phyloP scores from a whole-genome alignment of 2,329 filamentous ascomycete species.

The Xylariaceae sp. region DNA sequence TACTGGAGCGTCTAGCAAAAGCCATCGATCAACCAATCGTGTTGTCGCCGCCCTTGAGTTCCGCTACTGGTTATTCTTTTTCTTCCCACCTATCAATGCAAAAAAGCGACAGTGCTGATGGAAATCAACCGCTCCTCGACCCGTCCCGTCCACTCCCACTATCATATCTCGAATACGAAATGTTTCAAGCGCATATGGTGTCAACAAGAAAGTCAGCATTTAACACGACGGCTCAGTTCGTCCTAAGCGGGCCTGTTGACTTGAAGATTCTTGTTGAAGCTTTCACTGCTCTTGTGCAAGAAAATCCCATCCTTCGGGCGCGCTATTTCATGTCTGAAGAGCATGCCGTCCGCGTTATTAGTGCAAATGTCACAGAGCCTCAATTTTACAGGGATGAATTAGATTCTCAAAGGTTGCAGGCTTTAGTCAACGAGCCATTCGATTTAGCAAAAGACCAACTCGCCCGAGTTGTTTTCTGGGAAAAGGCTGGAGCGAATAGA shows the following conservation, averaged over 20 bases:
- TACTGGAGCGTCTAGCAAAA: not conserved
- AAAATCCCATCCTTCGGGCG: slow-evolving; percentile 7
- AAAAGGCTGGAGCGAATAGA: not conserved
- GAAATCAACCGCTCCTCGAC: no score
- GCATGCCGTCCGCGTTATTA: not conserved
- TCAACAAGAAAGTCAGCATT: slow-evolving; percentile 7
- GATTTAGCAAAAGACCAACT: slow-evolving; percentile 2
- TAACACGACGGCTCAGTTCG: not conserved
- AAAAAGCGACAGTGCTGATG: not conserved
- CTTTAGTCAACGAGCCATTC: slow-evolving; percentile 3
- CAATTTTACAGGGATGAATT: not conserved
- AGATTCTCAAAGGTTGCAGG: not conserved
- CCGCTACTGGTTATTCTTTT: not conserved
- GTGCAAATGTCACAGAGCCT: not conserved
- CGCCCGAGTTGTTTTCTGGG: slow-evolving; percentile 2
- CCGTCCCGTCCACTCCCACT: not conserved
- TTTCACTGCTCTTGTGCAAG: not conserved
- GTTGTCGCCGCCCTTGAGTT: not conserved
- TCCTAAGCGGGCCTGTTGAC: not conserved
- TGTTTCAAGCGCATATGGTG: not conserved
- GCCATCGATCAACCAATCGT: not conserved
- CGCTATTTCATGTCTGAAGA: not conserved
- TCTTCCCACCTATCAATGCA: not conserved
- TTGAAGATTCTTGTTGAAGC: not conserved
- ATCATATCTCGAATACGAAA: slow-evolving; percentile 1